Conservation (phyloP, 2,329 filamentous ascomycete species). For the Botrytis galanthina region DNA sequence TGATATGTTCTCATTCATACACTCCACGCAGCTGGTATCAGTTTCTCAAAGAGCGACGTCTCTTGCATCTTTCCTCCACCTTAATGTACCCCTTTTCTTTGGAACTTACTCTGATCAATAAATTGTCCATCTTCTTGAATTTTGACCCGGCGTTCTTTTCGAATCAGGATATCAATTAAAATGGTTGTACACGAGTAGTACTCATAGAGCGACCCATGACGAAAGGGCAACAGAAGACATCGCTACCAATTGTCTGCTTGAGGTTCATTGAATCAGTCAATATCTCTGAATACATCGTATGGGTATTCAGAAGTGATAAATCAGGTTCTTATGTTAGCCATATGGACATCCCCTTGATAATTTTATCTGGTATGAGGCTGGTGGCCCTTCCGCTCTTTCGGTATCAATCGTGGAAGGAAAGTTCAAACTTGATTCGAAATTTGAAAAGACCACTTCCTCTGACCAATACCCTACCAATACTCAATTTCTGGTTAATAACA, state of each 20-base stretch:
- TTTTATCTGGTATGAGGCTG: background rate
- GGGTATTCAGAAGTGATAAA: background rate
- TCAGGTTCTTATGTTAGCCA: background rate
- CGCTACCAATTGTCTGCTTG: constrained; percentile 21
- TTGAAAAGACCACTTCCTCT: background rate
- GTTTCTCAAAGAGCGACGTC: background rate
- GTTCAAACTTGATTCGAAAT: background rate
- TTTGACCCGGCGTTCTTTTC: background rate
- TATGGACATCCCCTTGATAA: background rate
- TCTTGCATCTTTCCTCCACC: background rate
- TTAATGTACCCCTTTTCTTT: background rate
- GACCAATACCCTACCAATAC: background rate
- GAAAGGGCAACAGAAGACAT: background rate
- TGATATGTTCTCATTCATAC: background rate
- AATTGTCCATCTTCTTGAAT: background rate
- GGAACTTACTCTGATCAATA: background rate
- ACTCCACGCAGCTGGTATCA: background rate
- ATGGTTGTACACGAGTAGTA: constrained; percentile 26
- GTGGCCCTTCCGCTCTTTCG: background rate
- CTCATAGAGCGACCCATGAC: constrained; percentile 20
- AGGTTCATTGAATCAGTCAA: constrained; percentile 24
- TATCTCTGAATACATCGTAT: background rate
- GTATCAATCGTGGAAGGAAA: background rate
- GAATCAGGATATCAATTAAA: constrained; percentile 21
- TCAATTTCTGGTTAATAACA: too few species aligned